Percentiles rank a stretch among this genome's conserved stretches.
These are phyloP conservation scores for Hydnum rufescens DNA, from an alignment of 768 basidiomycete species.

Conservation along the genomic window DNA sequence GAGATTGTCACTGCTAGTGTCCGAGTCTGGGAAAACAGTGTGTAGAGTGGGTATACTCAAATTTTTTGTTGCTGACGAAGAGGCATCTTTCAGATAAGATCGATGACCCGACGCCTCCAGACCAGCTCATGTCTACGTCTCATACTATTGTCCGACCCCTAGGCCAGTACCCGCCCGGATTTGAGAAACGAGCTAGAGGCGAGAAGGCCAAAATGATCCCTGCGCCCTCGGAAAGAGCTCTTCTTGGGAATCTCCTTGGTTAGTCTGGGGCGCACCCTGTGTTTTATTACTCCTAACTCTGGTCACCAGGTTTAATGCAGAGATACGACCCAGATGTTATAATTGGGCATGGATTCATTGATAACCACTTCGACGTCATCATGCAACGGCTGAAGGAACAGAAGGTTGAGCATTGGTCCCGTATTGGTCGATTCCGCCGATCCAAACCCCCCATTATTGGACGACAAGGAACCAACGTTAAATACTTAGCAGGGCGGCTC, in stretches of 20 bases:
- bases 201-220: conserved; percentile 43
- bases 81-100: conserved; percentile 39
- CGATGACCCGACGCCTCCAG: conserved; percentile 83
- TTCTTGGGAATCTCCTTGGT: conserved; percentile 70
- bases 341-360: conserved; percentile 86
- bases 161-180: conserved; percentile 66
- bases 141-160: conserved; percentile 84
- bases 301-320: conserved; percentile 40
- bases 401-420: conserved; percentile 85
- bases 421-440: conserved; percentile 75
- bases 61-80: neutral
- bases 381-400: conserved; percentile 80
- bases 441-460: conserved; percentile 52
- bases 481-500: conserved; percentile 66
- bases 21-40: conserved; percentile 63
- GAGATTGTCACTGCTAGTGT: conserved; percentile 77
- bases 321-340: conserved; percentile 88
- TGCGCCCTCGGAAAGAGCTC: conserved; percentile 62
- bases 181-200: conserved; percentile 49
- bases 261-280: conserved; percentile 10
- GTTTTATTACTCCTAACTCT: neutral
- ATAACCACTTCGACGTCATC: conserved; percentile 74
- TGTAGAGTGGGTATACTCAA: conserved; percentile 11
- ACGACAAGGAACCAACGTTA: conserved; percentile 64
- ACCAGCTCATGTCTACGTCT: conserved; percentile 59